phyloP scores from a whole-genome alignment of 805 yeast genomes.

The Ogataea pilisensis region DNA sequence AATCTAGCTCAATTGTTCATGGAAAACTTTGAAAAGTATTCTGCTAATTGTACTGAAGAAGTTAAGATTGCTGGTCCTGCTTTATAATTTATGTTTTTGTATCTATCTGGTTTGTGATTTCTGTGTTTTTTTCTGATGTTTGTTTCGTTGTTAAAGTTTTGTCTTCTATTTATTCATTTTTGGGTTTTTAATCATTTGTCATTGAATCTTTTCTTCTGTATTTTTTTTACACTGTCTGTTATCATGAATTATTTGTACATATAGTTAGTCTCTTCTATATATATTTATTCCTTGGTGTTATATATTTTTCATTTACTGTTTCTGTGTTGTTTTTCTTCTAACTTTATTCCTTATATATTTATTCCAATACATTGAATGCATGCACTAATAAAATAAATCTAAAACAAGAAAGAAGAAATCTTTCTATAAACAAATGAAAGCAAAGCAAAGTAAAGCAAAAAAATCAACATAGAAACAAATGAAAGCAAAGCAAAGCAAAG shows the following conservation, averaged over 20 bases:
- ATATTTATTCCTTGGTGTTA: too few species aligned
- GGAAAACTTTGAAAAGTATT: slow-evolving; percentile 83
- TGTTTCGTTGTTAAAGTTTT: neutral
- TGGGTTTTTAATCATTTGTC: neutral
- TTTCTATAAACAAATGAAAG: neutral
- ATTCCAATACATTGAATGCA: too few species aligned
- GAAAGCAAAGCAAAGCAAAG: too few species aligned
- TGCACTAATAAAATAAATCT: neutral
- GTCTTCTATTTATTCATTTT: neutral
- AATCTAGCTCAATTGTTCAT: slow-evolving; percentile 73
- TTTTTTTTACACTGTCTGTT: neutral
- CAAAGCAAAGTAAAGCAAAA: too few species aligned
- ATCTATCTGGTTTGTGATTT: neutral
- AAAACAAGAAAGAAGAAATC: neutral
- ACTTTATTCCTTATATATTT: too few species aligned
- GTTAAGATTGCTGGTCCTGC: slow-evolving; percentile 93
- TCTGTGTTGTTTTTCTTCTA: too few species aligned
- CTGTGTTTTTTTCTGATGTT: neutral
- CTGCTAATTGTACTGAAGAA: slow-evolving; percentile 76
- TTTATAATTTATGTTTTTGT: slow-evolving; percentile 25
- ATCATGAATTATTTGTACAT: too few species aligned
- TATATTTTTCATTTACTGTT: too few species aligned
- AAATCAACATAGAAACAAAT: too few species aligned
- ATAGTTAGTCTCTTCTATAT: neutral
- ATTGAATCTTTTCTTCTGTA: neutral